phyloP scores from a whole-genome alignment of 768 basidiomycete species.

The Amanita molliuscula region DNA sequence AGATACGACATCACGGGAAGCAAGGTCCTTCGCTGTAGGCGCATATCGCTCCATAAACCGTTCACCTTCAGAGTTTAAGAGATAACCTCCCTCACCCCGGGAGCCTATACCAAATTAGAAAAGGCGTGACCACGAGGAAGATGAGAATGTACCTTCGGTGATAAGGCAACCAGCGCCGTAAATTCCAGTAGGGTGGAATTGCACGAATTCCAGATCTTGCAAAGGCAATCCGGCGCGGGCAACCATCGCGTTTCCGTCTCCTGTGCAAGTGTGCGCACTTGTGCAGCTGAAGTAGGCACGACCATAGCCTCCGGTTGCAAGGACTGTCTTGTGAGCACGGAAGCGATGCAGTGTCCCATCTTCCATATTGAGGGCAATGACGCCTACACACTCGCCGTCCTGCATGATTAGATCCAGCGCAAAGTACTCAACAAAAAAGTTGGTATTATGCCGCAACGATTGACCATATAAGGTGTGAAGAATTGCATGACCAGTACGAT shows the following conservation, averaged over 20 bases:
- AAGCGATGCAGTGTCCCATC: constrained; percentile 98
- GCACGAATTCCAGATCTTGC: constrained; percentile 98
- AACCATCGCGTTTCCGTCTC: constrained; percentile 99
- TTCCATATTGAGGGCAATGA: constrained; percentile 99
- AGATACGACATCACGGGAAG: constrained; percentile 98
- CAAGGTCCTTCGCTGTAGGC: constrained; percentile 98
- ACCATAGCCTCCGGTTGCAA: constrained; percentile 97
- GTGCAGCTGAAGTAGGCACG: constrained; percentile 98
- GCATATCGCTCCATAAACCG: constrained; percentile 99
- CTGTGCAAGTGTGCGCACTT: constrained; percentile 97
- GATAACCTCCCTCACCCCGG: constrained; percentile 97
- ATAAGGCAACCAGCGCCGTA: constrained; percentile 99
- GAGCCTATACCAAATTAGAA: constrained; percentile 48
- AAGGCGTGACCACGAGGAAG: neutral
- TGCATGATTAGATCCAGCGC: constrained; percentile 99
- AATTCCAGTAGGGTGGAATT: constrained; percentile 99
- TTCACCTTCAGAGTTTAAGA: constrained; percentile 97
- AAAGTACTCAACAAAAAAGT: constrained; percentile 99
- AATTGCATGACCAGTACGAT: constrained; percentile 97
- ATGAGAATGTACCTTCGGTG: constrained; percentile 64
- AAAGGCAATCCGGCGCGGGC: constrained; percentile 91
- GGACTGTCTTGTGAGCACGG: constrained; percentile 95
- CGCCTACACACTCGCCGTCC: constrained; percentile 97
- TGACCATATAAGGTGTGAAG: constrained; percentile 99
- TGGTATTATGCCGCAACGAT: constrained; percentile 97